phyloP scores from a whole-genome alignment of 805 yeast species.

The Danielozyma ontarioensis region DNA sequence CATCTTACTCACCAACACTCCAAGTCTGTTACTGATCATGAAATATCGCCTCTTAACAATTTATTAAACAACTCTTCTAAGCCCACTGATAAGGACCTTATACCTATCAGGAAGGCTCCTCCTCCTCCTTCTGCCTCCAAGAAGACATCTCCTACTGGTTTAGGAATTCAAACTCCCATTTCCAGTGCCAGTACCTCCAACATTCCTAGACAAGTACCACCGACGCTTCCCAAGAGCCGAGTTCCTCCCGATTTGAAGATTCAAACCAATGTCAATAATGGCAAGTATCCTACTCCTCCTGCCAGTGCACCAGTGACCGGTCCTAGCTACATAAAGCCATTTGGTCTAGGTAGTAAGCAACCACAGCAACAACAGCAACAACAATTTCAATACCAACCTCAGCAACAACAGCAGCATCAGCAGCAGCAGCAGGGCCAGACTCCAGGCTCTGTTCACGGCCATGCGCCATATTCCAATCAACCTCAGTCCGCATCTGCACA shows the following conservation, averaged over 20 bases:
- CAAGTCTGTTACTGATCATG: slow-evolving; percentile 1
- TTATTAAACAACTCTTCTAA: slow-evolving; percentile 21
- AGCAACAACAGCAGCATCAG: slow-evolving; percentile 7
- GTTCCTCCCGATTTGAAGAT: slow-evolving; percentile 31
- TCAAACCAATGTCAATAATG: slow-evolving; percentile 21
- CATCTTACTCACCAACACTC: slow-evolving; percentile 22
- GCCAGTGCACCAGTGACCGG: slow-evolving; percentile 9
- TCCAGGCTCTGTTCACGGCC: background rate
- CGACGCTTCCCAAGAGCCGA: slow-evolving; percentile 19
- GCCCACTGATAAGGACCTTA: slow-evolving; percentile 22
- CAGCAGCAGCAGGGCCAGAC: slow-evolving; percentile 13
- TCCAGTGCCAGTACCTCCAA: slow-evolving; percentile 7
- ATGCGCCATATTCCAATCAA: slow-evolving; percentile 4
- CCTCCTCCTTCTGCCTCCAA: slow-evolving; percentile 38
- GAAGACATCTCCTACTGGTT: slow-evolving; percentile 14
- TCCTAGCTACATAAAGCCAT: slow-evolving; percentile 13
- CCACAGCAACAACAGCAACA: slow-evolving; percentile 12
- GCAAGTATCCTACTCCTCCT: slow-evolving; percentile 19
- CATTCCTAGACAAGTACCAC: slow-evolving; percentile 28
- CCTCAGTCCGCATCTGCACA: slow-evolving; percentile 3
- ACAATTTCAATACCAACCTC: slow-evolving; percentile 21
- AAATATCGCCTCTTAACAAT: slow-evolving; percentile 28
- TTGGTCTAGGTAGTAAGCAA: slow-evolving; percentile 10
- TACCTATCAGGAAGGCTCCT: slow-evolving; percentile 53
- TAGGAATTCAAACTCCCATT: slow-evolving; percentile 18